Base-by-base conservation (phyloP, 139 green algal genomes). In the Dunaliella primolecta region DNA sequence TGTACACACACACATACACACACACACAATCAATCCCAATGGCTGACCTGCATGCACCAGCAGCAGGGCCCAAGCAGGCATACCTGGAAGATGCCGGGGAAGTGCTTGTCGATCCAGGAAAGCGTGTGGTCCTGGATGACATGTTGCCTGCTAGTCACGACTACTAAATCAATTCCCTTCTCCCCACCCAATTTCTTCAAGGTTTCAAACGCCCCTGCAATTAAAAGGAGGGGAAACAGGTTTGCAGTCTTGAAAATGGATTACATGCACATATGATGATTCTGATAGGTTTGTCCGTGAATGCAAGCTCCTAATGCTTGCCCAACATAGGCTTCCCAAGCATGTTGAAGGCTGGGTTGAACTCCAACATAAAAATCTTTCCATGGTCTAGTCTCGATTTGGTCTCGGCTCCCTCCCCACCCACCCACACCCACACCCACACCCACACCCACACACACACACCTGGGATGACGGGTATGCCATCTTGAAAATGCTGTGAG, bases 111-210 rank as follows among this genome's bases (percentile, higher is more conserved):
- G 30, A 99, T 86, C 96, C 96, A 99, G 21, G 95, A 84, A 35
- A 97, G 86, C 21, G 96, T 99, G 21, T 88, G 87, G 81, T 97
- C 89, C 82, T 93, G 91, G 82, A 99, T 99, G 15, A 95, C 90
- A 82, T 99, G 94, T 90, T 99, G 96, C 83, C 96, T 86, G 0
- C 92, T 96, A 1, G 96, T 98, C 29, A 98, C 95, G 2, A 99
- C 96, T 57, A 97, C 90, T 2, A 99, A 89, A 81, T 98, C 93
- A 33, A 85, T 93, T 30, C 83, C 46, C 33, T 74, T 7, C 46
- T 64, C 46, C 7, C 46, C 32, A 0, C 85, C 88, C 81, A 99
- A 84, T 1, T 93, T 85, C 36, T 82, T 83, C 81, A 99, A 89
- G 32, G 92, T 82, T 1, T 97, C 92, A 37, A 91, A 87, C 1